Evolutionary conservation across 2,329 filamentous ascomycete genomes (phyloP).

Genomic region (Thermomyces lanuginosus): DNA sequence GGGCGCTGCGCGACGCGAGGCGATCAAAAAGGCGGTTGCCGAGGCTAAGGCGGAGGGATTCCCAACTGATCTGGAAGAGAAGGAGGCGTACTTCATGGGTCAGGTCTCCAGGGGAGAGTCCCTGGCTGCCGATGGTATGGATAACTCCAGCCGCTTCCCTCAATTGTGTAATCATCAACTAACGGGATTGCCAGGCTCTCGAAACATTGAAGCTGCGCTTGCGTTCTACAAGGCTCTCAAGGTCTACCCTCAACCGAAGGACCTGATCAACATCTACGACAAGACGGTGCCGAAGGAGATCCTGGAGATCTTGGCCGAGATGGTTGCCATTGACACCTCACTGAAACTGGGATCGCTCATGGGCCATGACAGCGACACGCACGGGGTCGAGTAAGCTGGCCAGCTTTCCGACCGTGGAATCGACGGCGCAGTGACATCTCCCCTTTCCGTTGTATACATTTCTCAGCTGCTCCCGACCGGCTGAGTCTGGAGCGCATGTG

Average conservation of each 20-base stretch:
- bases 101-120: slow-evolving; percentile 80
- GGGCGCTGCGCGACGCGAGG: slow-evolving; percentile 37
- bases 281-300: slow-evolving; percentile 97
- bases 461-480: too few species aligned
- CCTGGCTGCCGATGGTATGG: slow-evolving; percentile 65
- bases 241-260: slow-evolving; percentile 86
- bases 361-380: slow-evolving; percentile 16
- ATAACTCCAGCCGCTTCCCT: slow-evolving; percentile 3
- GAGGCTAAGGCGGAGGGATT: slow-evolving; percentile 82
- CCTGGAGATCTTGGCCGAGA: slow-evolving; percentile 88
- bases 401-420: too few species aligned
- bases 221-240: slow-evolving; percentile 98
- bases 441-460: too few species aligned
- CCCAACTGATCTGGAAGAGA: slow-evolving; percentile 77
- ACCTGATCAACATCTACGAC: slow-evolving; percentile 93
- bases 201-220: slow-evolving; percentile 62
- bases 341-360: slow-evolving; percentile 42
- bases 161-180: slow-evolving; percentile 5
- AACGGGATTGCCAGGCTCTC: slow-evolving; percentile 17
- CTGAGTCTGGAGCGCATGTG: too few species aligned
- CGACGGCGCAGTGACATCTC: too few species aligned
- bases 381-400: slow-evolving; percentile 21
- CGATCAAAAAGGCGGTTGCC: slow-evolving; percentile 59
- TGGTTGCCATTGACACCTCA: slow-evolving; percentile 81
- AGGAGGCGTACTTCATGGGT: slow-evolving; percentile 91